Conservation (phyloP, 23 red algal species). For the Porphyridium purpureum region DNA sequence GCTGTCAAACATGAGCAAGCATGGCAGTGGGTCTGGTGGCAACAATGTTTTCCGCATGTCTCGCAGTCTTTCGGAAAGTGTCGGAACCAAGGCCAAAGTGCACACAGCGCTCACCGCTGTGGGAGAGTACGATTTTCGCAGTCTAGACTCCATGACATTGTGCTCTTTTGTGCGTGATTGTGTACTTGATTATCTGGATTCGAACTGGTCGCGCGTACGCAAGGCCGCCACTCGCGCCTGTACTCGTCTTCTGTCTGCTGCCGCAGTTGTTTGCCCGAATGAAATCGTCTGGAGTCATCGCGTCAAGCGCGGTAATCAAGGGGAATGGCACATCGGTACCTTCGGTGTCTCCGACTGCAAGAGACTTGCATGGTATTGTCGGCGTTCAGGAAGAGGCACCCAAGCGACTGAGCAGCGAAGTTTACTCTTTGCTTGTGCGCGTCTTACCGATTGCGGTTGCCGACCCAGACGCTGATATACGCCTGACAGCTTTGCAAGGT, state of each 20-base stretch:
- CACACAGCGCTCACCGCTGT: background rate
- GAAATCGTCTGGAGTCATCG: no score
- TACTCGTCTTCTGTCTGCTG: conserved; percentile 6
- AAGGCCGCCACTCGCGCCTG: conserved; percentile 1
- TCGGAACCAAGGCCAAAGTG: no score
- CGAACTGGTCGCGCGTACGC: conserved; percentile 1
- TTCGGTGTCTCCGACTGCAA: no score
- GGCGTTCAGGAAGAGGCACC: no score
- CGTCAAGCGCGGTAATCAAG: no score
- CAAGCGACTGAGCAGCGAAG: conserved; percentile 13
- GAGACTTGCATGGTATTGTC: no score
- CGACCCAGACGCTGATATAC: conserved; percentile 43
- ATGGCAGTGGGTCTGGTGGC: background rate
- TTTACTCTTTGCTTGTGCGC: conserved; percentile 22
- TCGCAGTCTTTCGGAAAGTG: no score
- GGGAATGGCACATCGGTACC: no score
- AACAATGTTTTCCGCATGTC: background rate
- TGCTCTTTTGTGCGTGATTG: conserved; percentile 5
- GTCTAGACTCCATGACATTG: background rate
- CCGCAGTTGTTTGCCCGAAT: background rate
- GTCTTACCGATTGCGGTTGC: conserved; percentile 49
- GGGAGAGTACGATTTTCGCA: background rate
- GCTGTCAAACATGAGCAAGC: no score
- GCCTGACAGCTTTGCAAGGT: conserved; percentile 38
- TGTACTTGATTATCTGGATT: conserved; percentile 16